These are phyloP conservation scores for Phytophthora pseudosyringae DNA, from an alignment of 352 stramenopile genomes.

Conservation along the genomic window DNA sequence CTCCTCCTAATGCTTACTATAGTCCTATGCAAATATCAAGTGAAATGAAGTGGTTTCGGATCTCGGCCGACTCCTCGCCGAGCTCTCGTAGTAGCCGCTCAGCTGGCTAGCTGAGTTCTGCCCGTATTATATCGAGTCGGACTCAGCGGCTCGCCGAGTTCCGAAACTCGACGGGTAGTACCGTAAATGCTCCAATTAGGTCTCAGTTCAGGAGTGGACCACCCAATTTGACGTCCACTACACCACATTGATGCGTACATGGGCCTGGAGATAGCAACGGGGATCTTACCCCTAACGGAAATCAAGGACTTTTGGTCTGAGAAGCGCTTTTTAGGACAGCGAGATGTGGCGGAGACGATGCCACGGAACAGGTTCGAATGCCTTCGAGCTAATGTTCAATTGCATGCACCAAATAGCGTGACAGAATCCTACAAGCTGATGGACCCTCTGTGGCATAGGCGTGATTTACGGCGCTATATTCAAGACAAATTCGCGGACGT, in stretches of 20 bases:
- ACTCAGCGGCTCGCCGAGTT: too few species aligned
- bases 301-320: conserved; percentile 10
- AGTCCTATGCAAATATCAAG: too few species aligned
- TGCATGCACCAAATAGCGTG: neutral
- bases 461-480: neutral
- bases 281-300: conserved; percentile 3
- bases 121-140: too few species aligned
- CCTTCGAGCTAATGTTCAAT: neutral
- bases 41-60: too few species aligned
- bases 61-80: too few species aligned
- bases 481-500: conserved; percentile 3
- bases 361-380: neutral
- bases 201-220: too few species aligned
- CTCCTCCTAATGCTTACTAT: too few species aligned
- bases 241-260: conserved; percentile 18
- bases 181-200: too few species aligned
- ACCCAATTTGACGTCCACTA: too few species aligned
- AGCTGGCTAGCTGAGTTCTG: too few species aligned
- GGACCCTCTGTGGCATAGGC: conserved; percentile 11
- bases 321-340: conserved; percentile 13
- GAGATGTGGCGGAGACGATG: conserved; percentile 2
- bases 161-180: too few species aligned
- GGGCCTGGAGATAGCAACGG: conserved; percentile 9
- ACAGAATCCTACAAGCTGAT: neutral
- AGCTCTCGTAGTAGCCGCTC: too few species aligned